Evolutionary conservation across 495 filamentous ascomycete genomes (phyloP).

Genomic region (Aspergillus cavernicola): DNA sequence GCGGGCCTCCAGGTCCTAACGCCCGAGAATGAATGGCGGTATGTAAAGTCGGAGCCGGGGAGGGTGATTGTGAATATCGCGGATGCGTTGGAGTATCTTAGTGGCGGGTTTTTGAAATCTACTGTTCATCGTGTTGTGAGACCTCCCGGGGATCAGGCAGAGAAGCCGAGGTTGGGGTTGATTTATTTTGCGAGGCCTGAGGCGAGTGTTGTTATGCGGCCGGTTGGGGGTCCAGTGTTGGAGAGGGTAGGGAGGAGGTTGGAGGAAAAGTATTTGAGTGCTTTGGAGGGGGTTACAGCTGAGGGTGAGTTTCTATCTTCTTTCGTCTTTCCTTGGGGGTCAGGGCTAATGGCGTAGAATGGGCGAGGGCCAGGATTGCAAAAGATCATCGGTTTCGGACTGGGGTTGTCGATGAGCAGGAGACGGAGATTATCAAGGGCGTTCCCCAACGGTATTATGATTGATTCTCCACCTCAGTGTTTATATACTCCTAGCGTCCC

Average conservation of each 20-base stretch:
- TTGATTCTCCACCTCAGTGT: too few species aligned
- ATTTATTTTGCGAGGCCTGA: background rate
- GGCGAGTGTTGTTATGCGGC: background rate
- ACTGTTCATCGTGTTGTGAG: background rate
- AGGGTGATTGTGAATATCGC: conserved; percentile 45
- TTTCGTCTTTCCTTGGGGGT: background rate
- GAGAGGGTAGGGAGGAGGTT: background rate
- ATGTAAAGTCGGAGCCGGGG: conserved; percentile 19
- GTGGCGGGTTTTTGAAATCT: background rate
- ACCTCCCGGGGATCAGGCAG: background rate
- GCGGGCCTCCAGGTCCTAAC: conserved; percentile 48
- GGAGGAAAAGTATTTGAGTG: background rate
- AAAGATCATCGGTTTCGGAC: background rate
- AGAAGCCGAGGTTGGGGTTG: background rate
- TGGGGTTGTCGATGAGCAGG: background rate
- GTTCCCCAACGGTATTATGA: background rate
- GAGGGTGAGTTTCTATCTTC: background rate
- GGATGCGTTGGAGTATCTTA: conserved; percentile 38
- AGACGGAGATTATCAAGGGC: background rate
- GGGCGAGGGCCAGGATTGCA: background rate
- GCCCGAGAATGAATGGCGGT: conserved; percentile 22
- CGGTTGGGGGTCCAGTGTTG: background rate
- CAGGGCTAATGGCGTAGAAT: background rate
- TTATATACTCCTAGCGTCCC: background rate
- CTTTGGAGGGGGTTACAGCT: background rate